Evolutionary conservation across 1,284 basidiomycete genomes (phyloP).

Genomic region (Ceratobasidium theobromae): DNA sequence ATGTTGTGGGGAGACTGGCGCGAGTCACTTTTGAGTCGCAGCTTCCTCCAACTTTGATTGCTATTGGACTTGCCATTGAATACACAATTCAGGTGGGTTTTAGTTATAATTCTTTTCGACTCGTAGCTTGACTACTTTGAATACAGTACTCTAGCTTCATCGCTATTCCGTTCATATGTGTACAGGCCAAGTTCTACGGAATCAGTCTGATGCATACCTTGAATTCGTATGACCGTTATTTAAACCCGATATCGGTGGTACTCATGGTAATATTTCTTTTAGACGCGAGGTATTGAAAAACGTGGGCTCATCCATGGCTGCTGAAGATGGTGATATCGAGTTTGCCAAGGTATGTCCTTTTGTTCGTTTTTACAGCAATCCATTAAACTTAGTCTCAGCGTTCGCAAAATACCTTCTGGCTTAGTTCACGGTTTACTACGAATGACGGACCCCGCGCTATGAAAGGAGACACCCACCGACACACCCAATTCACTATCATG

Average conservation of each 20-base stretch:
- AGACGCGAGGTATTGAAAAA: conserved; percentile 8
- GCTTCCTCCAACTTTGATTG: conserved; percentile 5
- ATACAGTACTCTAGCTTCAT: conserved; percentile 16
- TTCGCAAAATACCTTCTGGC: conserved; percentile 17
- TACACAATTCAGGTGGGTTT: conserved; percentile 16
- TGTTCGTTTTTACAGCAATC: neutral
- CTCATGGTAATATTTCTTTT: neutral
- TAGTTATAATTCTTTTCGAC: too few relatives aligned
- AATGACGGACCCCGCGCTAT: neutral
- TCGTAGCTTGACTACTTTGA: neutral
- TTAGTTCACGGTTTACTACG: conserved; percentile 3
- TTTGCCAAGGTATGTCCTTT: conserved; percentile 16
- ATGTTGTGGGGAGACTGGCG: neutral
- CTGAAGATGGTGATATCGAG: conserved; percentile 20
- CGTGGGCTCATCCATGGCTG: neutral
- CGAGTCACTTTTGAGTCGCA: conserved; percentile 22
- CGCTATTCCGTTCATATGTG: neutral
- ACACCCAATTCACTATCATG: conserved; percentile 27
- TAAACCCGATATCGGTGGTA: neutral
- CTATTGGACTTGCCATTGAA: neutral
- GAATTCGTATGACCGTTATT: neutral
- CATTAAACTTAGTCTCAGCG: neutral
- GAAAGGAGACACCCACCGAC: conserved; percentile 21
- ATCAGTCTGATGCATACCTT: conserved; percentile 25
- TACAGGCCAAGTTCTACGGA: conserved; percentile 29